Conservation (phyloP, 1,284 basidiomycete species). For the Microstroma glucosiphilum region DNA sequence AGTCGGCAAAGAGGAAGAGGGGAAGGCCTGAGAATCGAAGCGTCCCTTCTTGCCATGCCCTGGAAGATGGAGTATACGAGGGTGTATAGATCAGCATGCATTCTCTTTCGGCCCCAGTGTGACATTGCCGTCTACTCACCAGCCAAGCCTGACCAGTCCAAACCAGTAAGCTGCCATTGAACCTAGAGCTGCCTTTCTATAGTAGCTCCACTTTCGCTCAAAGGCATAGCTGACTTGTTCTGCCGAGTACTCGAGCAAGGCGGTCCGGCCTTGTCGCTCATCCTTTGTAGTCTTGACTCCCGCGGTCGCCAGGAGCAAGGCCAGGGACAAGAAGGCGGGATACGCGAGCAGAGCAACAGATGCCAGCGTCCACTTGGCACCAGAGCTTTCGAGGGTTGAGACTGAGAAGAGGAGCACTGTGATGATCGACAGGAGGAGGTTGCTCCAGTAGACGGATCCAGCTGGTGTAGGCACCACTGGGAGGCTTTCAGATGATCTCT, state of each 20-base stretch:
- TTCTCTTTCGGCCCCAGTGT: no score
- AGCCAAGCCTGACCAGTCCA: not conserved
- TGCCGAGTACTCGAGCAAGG: not conserved
- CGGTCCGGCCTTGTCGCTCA: not conserved
- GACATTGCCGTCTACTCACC: not conserved
- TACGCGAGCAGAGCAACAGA: not conserved
- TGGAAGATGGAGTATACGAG: no score
- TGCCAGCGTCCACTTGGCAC: not conserved
- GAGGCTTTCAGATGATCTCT: not conserved
- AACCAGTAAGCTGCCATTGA: not conserved
- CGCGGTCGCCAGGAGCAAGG: not conserved
- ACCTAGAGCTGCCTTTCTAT: not conserved
- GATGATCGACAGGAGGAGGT: not conserved
- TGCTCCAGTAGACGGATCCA: not conserved
- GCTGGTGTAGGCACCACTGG: not conserved
- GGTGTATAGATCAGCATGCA: no score
- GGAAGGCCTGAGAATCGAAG: no score
- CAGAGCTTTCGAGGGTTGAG: not conserved
- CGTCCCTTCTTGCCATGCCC: no score
- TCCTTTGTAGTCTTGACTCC: not conserved
- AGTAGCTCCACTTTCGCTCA: conserved; percentile 7
- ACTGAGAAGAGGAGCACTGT: not conserved
- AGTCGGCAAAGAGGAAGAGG: no score
- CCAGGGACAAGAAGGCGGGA: not conserved
- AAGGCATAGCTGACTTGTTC: not conserved